Evolutionary conservation across 257 asterid species (phyloP).

Genomic region (Knoxia roxburghii): DNA sequence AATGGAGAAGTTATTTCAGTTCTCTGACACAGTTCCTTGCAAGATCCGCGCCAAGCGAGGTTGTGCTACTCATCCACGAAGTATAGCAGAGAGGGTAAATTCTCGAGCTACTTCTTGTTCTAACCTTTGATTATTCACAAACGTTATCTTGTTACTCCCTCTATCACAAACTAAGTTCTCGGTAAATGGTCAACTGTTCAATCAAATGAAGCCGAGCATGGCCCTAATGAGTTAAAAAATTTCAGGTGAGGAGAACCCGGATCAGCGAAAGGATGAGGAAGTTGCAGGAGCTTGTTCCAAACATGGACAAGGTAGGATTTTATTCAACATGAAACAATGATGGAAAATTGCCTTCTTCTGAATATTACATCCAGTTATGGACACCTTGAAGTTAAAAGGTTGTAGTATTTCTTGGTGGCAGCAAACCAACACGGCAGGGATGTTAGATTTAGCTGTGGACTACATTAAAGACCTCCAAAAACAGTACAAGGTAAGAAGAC

Average conservation of each 20-base stretch:
- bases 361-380: neutral
- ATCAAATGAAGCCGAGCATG: neutral
- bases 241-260: conserved; percentile 76
- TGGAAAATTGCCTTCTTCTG: neutral
- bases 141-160: no score
- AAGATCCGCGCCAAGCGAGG: conserved; percentile 91
- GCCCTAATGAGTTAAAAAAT: conserved; percentile 2
- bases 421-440: conserved; percentile 95
- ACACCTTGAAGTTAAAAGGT: conserved; percentile 1
- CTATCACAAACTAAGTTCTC: no score
- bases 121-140: no score
- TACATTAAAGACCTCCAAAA: conserved; percentile 77
- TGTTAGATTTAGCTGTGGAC: conserved; percentile 89
- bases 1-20: conserved; percentile 64
- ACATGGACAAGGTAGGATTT: conserved; percentile 77
- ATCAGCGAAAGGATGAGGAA: conserved; percentile 93
- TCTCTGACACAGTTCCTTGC: conserved; percentile 67
- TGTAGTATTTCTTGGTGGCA: conserved; percentile 24
- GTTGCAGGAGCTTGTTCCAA: conserved; percentile 87
- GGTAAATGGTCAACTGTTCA: no score
- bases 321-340: neutral
- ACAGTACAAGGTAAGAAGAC: conserved; percentile 76
- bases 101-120: neutral
- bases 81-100: conserved; percentile 91
- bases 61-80: conserved; percentile 92